Percentiles rank a stretch among this genome's conserved stretches.
These are phyloP conservation scores for Aureobasidium uvarum DNA, from an alignment of 2,329 filamentous ascomycete species.

Conservation along the genomic window DNA sequence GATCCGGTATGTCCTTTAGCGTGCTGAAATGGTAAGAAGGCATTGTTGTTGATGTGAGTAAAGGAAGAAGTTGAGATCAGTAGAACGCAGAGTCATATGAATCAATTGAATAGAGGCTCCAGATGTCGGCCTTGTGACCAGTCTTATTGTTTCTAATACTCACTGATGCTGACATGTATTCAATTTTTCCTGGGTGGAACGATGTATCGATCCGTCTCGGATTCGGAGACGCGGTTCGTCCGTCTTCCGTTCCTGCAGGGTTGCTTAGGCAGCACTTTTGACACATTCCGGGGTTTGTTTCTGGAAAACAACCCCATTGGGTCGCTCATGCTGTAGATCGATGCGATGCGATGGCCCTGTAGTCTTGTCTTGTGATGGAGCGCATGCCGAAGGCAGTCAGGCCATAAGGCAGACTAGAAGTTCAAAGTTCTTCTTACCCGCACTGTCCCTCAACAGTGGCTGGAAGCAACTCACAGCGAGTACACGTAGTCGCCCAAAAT, in stretches of 20 bases:
- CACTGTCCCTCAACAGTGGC: background rate
- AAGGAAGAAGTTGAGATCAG: background rate
- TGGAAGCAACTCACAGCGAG: background rate
- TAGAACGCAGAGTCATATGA: background rate
- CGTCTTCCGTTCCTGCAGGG: conserved; percentile 21
- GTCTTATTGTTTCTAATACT: background rate
- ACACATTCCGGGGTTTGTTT: conserved; percentile 17
- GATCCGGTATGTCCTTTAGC: conserved; percentile 33
- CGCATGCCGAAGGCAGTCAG: background rate
- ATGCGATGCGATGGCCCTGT: background rate
- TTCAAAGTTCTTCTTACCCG: background rate
- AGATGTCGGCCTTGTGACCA: background rate
- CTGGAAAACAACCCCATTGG: background rate
- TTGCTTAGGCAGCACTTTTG: conserved; percentile 22
- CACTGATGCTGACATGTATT: background rate
- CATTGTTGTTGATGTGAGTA: background rate
- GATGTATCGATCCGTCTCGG: conserved; percentile 8
- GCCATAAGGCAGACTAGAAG: background rate
- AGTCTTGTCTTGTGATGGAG: background rate
- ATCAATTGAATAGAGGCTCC: background rate
- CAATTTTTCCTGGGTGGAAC: conserved; percentile 4
- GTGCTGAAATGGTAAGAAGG: conserved; percentile 29
- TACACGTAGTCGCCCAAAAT: too few relatives aligned
- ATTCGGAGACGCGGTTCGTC: background rate
- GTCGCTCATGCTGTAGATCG: background rate